Evolutionary conservation across 345 rosid species (phyloP).

Genomic region (Lepidium sativum): DNA sequence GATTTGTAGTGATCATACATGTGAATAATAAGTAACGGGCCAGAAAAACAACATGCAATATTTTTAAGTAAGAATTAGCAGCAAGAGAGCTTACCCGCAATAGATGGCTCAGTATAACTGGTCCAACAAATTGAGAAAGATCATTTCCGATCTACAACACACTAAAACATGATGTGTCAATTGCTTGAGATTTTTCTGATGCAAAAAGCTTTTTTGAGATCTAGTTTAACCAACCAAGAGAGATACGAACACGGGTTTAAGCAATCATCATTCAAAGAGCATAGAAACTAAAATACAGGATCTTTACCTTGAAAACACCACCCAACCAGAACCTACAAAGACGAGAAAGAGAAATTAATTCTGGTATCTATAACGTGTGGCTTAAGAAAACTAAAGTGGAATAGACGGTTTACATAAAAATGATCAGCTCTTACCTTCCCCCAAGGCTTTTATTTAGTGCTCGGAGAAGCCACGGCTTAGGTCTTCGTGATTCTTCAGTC

Average conservation of each 20-base stretch:
- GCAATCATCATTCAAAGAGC: neutral
- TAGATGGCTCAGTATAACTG: conserved; percentile 66
- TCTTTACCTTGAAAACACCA: conserved; percentile 74
- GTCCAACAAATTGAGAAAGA: conserved; percentile 86
- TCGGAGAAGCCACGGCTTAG: conserved; percentile 87
- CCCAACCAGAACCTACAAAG: conserved; percentile 81
- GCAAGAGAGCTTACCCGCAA: conserved; percentile 41
- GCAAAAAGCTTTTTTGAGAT: neutral
- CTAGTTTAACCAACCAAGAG: conserved; percentile 1
- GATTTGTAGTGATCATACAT: neutral
- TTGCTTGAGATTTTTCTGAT: conserved; percentile 6
- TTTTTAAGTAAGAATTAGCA: neutral
- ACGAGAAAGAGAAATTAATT: neutral
- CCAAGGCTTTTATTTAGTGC: conserved; percentile 81
- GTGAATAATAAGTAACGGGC: neutral
- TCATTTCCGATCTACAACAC: conserved; percentile 63
- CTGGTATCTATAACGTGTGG: neutral
- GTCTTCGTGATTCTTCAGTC: conserved; percentile 55
- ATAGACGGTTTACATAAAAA: neutral
- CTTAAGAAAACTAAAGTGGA: neutral
- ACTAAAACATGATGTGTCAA: conserved; percentile 27
- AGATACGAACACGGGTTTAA: neutral
- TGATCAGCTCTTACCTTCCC: conserved; percentile 42
- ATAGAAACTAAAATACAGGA: neutral
- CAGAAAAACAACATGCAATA: neutral